Base-by-base conservation (phyloP, 306 rosid genomes). In the Lathyrus sativus region DNA sequence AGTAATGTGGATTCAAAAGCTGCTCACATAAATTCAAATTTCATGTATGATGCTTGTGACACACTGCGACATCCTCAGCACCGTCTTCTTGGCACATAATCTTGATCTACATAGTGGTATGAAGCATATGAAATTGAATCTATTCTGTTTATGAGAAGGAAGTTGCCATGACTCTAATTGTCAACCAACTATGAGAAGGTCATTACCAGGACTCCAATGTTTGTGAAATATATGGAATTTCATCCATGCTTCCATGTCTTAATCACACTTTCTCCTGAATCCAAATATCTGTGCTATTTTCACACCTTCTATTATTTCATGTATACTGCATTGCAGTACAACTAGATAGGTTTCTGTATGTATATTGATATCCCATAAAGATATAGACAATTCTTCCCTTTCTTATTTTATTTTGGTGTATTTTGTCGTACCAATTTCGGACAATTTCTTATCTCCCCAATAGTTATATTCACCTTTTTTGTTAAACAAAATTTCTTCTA, bases 181-280 rank as follows among this genome's bases (percentile, higher is more conserved):
- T 44, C 50, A 13, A 13, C 50, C 17, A 44, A 44, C 50, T 44
- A 49, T 49, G 55, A 49, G 55, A 49, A 49, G 24, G 26, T 49
- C 55, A 22, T 15, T 15, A 22, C 56, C 24, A 17, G 11, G 56
- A 49, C 28, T 48, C 11, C 19, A 49, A 17, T 15, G 54, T 15
- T 24, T 0, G 11, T 49, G 56, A 49, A 49, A 17, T 22, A 49
- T 17, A 8, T 17, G 56, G 28, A 49, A 17, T 49, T 49, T 8
- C 26, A 17, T 17, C 12, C 55, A 15, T 17, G 22, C 55, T 49
- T 49, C 55, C 24, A 8, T 18, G 22, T 22, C 55, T 26, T 49
- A 49, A 49, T 49, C 24, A 7, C 5, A 49, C 55, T 17, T 49
- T 17, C 24, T 49, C 11, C 24, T 1, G 55, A 49, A 49, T 49